phyloP scores from a whole-genome alignment of 345 rosid species.

The Gossypium sturtianum region DNA sequence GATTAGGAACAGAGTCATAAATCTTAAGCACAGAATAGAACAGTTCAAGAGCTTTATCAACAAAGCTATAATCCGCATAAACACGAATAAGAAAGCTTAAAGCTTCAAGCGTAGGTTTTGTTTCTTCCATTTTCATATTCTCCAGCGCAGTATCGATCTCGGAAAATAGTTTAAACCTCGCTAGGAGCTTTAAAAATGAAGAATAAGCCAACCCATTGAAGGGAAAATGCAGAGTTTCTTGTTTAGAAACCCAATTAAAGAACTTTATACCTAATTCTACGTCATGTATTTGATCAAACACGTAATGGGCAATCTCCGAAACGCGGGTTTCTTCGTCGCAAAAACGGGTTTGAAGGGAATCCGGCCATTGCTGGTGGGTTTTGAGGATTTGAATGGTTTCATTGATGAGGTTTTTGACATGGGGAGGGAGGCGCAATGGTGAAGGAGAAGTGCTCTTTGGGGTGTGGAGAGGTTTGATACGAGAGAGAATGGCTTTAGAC shows the following conservation, averaged over 20 bases:
- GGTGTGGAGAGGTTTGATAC: constrained; percentile 3
- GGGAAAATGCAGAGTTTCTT: constrained; percentile 16
- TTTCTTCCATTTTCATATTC: constrained; percentile 34
- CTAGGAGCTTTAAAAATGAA: constrained; percentile 23
- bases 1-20: constrained; percentile 40
- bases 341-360: constrained; percentile 30
- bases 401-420: constrained; percentile 17
- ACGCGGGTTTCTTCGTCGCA: constrained; percentile 30
- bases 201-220: constrained; percentile 42
- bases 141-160: constrained; percentile 44
- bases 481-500: constrained; percentile 16
- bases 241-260: constrained; percentile 46
- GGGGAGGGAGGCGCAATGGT: constrained; percentile 28
- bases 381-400: constrained; percentile 28
- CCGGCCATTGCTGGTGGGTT: constrained; percentile 24
- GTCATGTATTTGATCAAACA: constrained; percentile 62
- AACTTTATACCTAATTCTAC: constrained; percentile 53
- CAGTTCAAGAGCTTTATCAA: constrained; percentile 50
- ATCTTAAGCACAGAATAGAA: constrained; percentile 29
- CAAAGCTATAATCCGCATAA: constrained; percentile 45
- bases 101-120: constrained; percentile 52
- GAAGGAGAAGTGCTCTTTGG: constrained; percentile 11
- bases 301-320: constrained; percentile 52
- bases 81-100: constrained; percentile 44
- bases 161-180: constrained; percentile 40